Conservation (phyloP, 768 basidiomycete species). For the Neoboletus magnificus region DNA sequence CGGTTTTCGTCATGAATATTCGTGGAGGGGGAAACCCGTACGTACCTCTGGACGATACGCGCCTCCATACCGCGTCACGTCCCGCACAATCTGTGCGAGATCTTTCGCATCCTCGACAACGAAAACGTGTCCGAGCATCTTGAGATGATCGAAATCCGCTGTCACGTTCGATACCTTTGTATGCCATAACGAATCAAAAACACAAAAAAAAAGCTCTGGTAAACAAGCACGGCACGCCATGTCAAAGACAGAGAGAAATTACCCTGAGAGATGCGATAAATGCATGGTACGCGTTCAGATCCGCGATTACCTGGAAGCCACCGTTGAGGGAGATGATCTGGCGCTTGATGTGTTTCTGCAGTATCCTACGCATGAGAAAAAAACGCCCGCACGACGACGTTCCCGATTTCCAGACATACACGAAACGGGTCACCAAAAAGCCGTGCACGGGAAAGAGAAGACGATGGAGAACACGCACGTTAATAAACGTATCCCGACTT, state of each 20-base stretch:
- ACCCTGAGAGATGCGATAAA: conserved; percentile 89
- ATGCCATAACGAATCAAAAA: not conserved
- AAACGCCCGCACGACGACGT: too few species aligned
- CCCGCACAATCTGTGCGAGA: conserved; percentile 91
- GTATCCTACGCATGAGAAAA: conserved; percentile 40
- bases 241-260: not conserved
- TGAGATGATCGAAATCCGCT: conserved; percentile 88
- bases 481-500: conserved; percentile 88
- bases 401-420: not conserved
- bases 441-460: not conserved
- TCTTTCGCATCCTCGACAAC: conserved; percentile 96
- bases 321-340: conserved; percentile 94
- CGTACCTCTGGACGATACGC: conserved; percentile 91
- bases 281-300: conserved; percentile 88
- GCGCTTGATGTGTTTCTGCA: conserved; percentile 95
- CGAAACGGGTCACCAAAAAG: not conserved
- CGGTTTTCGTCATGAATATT: too few species aligned
- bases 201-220: not conserved
- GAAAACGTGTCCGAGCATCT: conserved; percentile 96
- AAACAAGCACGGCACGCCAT: not conserved
- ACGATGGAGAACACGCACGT: conserved; percentile 46
- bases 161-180: conserved; percentile 70
- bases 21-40: conserved; percentile 28
- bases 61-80: conserved; percentile 94
- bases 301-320: conserved; percentile 94